A percentile compares a stretch with the other conserved stretches of the same genome.
phyloP scores from a whole-genome alignment of 1,284 basidiomycete species.

The Meira nashicola region DNA sequence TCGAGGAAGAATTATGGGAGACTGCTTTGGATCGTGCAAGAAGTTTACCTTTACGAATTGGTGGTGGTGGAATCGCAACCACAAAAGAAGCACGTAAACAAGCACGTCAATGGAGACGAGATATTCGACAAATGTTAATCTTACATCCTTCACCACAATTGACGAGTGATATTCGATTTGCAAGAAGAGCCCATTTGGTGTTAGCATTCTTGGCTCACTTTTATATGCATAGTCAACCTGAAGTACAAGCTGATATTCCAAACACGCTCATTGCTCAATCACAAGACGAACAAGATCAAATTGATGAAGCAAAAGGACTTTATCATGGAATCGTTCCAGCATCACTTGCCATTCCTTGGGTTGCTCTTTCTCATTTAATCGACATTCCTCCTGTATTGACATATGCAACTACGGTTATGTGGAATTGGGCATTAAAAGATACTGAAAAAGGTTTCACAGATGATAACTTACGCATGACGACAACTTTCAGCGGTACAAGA shows the following conservation, averaged over 20 bases:
- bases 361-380: conserved; percentile 69
- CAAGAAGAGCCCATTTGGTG: conserved; percentile 73
- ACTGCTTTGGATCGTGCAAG: conserved; percentile 57
- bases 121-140: conserved; percentile 56
- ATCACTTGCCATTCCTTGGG: conserved; percentile 64
- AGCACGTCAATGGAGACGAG: conserved; percentile 61
- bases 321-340: conserved; percentile 63
- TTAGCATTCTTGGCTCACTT: conserved; percentile 81
- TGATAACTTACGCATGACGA: conserved; percentile 56
- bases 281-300: conserved; percentile 8
- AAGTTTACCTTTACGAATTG: conserved; percentile 32
- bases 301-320: conserved; percentile 28
- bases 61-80: conserved; percentile 27
- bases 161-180: conserved; percentile 35
- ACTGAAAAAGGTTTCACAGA: conserved; percentile 37
- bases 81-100: conserved; percentile 22
- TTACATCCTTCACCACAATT: conserved; percentile 28
- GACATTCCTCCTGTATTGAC: conserved; percentile 84
- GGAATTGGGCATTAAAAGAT: conserved; percentile 68
- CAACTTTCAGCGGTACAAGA: conserved; percentile 72
- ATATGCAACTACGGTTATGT: conserved; percentile 88
- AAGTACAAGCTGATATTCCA: conserved; percentile 7
- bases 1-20: conserved; percentile 70
- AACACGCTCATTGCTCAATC: neutral
- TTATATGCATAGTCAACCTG: conserved; percentile 71